Evolutionary conservation across 495 filamentous ascomycete genomes (phyloP).

Genomic region (Trichoderma orchidacearum): DNA sequence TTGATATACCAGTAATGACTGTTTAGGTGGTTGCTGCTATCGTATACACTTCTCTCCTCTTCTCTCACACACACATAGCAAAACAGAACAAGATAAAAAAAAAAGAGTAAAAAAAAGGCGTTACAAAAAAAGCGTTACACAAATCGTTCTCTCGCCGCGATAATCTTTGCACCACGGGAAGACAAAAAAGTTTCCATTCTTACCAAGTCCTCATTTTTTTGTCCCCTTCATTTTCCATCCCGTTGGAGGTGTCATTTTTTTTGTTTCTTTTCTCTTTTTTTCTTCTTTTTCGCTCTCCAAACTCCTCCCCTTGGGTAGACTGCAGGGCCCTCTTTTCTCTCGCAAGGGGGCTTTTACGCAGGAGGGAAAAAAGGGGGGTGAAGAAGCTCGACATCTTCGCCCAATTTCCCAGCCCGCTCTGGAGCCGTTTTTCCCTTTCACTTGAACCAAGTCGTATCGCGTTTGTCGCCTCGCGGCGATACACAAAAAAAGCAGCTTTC

Average conservation of each 20-base stretch:
- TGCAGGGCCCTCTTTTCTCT: not conserved
- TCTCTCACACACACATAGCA: not conserved
- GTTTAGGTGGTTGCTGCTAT: not conserved
- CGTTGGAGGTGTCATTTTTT: too few species aligned
- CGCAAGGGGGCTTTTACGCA: not conserved
- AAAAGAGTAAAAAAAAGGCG: not conserved
- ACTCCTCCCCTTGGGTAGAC: not conserved
- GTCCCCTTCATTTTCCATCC: not conserved
- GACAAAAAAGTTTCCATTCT: not conserved
- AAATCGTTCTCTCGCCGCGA: not conserved
- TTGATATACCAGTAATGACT: not conserved
- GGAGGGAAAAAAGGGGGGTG: too few species aligned
- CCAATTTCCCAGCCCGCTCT: too few species aligned
- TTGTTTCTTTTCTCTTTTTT: not conserved
- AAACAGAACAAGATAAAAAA: not conserved
- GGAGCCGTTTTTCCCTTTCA: not conserved
- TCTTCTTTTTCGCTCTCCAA: not conserved
- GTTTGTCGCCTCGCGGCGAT: not conserved
- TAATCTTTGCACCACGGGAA: not conserved
- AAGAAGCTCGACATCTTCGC: too few species aligned
- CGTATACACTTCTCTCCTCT: not conserved
- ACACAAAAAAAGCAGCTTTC: not conserved
- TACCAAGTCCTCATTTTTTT: not conserved
- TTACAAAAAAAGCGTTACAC: not conserved
- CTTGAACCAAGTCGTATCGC: conserved; percentile 1